These are phyloP conservation scores for Cladobotryum protrusum DNA, from an alignment of 2,329 filamentous ascomycete genomes.

Conservation along the genomic window DNA sequence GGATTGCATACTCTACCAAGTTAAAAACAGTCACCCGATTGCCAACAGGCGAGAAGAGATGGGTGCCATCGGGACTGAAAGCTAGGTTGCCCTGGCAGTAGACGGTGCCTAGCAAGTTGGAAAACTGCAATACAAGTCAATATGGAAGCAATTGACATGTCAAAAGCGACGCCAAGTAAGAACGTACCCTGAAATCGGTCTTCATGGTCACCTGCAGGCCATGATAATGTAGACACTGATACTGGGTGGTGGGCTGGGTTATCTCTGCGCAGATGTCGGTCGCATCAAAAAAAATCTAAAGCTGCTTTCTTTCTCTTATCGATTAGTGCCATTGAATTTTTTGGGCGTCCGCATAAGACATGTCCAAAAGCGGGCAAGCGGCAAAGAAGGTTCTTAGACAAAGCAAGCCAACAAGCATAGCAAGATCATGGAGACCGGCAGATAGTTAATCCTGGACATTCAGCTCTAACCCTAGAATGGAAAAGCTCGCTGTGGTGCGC, in stretches of 20 bases:
- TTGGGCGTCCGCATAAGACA: constrained; percentile 1
- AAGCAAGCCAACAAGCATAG: too few species aligned
- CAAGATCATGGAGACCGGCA: constrained; percentile 18
- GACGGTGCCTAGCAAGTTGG: constrained; percentile 94
- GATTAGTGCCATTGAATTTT: constrained; percentile 16
- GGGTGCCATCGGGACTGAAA: constrained; percentile 93
- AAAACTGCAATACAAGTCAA: constrained; percentile 60
- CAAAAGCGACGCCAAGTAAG: neutral
- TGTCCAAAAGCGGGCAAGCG: neutral
- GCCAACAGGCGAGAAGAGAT: constrained; percentile 90
- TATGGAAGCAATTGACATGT: neutral
- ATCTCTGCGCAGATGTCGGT: neutral
- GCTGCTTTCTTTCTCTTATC: constrained; percentile 19
- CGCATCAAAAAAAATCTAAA: constrained; percentile 14
- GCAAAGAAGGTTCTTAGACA: too few species aligned
- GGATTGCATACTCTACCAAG: constrained; percentile 69
- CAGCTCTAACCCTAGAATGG: constrained; percentile 14
- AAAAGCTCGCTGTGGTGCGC: constrained; percentile 14
- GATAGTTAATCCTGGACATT: constrained; percentile 28
- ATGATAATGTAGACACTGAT: constrained; percentile 19
- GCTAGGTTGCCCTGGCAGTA: constrained; percentile 97
- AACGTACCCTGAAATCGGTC: constrained; percentile 89
- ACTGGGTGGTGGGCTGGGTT: constrained; percentile 3
- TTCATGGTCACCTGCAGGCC: constrained; percentile 66
- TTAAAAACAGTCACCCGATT: constrained; percentile 96